Base-by-base conservation (phyloP, 768 basidiomycete species). In the Trametes cinnabarina region DNA sequence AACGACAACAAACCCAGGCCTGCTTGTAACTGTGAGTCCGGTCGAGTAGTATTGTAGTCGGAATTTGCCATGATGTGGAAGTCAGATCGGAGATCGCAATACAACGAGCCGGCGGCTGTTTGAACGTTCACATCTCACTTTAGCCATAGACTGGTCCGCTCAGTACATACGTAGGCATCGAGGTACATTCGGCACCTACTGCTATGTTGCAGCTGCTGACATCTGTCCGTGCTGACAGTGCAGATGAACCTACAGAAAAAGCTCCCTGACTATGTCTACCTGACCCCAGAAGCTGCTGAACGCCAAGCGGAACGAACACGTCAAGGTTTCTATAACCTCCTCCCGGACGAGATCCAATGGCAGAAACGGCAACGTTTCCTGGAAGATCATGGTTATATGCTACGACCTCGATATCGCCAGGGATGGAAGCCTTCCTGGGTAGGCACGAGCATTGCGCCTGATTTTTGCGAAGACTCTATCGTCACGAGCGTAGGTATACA, bases 391-490 rank as follows among this genome's bases (percentile, higher is more conserved):
- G 68, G 68, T 0, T 68, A 68, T 43, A 19, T 4, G n/a, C 61
- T 69, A 1, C 58, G 68, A 10, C 58, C 62, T 3, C 58, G 67
- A 0, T 68, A 63, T 39, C 19, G 19, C 23, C 42, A 40, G 1
- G 22, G 47, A 2, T 64, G 63, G 63, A 19, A 25, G 3, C 63
- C 63, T 0, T 64, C 63, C 0, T 64, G 63, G 63, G 12, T 44
- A 8, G 63, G 63, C 0, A 61, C 59, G 11, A 61, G 56, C 7
- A n/a, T 39, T 0, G 39, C 55, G 20, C 63, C 63, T 0, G 20
- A 26, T n/a, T 64, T 51, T 30, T 64, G 63, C 39, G 63, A 64
- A 19, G 63, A 64, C 43, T 55, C 60, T 11, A 51, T 61, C 15
- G 26, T 49, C 7, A 15, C 30, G 1, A 19, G 23, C 15, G 63